Evolutionary conservation across 73 alveolate genomes (phyloP).

Genomic region (Effrenium voratum): DNA sequence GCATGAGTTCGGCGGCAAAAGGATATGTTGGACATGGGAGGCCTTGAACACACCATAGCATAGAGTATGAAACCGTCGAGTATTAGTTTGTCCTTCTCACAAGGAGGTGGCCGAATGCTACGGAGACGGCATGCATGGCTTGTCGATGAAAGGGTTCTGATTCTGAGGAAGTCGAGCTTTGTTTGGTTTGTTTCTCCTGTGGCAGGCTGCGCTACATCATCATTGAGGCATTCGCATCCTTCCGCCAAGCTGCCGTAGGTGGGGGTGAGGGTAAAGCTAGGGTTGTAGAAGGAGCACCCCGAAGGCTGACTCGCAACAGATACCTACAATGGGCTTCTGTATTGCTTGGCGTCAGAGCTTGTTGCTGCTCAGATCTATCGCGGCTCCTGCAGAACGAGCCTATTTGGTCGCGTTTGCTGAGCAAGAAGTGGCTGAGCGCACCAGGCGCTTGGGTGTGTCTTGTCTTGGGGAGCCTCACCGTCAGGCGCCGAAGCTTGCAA

Average conservation of each 20-base stretch:
- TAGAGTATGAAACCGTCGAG: too few species aligned
- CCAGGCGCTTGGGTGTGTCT: constrained; percentile 49
- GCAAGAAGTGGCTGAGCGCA: constrained; percentile 61
- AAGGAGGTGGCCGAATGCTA: too few species aligned
- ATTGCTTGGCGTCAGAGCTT: neutral
- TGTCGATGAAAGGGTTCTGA: too few species aligned
- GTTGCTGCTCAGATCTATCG: neutral
- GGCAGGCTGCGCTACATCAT: constrained; percentile 62
- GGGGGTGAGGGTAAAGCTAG: too few species aligned
- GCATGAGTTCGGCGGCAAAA: too few species aligned
- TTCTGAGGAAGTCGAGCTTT: too few species aligned
- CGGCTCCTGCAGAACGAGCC: constrained; percentile 57
- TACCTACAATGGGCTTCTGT: neutral
- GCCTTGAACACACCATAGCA: too few species aligned
- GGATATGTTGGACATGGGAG: too few species aligned
- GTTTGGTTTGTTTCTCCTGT: neutral
- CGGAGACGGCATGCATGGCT: too few species aligned
- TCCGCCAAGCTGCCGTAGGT: constrained; percentile 68
- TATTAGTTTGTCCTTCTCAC: too few species aligned
- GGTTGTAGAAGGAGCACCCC: too few species aligned
- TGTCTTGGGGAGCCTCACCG: neutral
- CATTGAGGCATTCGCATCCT: constrained; percentile 47
- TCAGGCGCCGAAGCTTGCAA: neutral
- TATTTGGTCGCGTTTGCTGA: constrained; percentile 63
- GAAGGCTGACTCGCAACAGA: too few species aligned